phyloP scores from a whole-genome alignment of 495 filamentous ascomycete genomes.

The Penicillium turbatum region DNA sequence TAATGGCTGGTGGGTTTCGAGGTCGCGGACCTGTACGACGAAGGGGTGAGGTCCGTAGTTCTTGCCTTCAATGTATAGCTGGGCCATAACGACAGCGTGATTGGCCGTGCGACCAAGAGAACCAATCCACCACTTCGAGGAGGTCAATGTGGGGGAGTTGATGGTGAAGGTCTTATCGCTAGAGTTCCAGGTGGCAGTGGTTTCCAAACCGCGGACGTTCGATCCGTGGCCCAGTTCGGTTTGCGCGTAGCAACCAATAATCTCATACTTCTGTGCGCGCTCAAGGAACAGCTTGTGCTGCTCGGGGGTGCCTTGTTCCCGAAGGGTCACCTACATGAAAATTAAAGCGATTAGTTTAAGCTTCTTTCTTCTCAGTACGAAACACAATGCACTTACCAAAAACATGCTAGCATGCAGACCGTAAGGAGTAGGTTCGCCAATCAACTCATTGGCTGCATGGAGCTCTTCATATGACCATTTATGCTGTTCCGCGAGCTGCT shows the following conservation, averaged over 20 bases:
- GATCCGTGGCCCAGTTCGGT: conserved; percentile 72
- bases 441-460: conserved; percentile 53
- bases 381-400: conserved; percentile 36
- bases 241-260: conserved; percentile 73
- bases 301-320: conserved; percentile 64
- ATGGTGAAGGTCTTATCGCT: conserved; percentile 66
- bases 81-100: conserved; percentile 71
- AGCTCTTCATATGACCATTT: conserved; percentile 62
- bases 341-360: conserved; percentile 5
- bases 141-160: conserved; percentile 61
- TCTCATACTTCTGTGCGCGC: conserved; percentile 58
- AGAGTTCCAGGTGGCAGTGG: conserved; percentile 65
- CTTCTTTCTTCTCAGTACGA: not conserved
- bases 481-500: conserved; percentile 57
- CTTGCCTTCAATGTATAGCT: conserved; percentile 59
- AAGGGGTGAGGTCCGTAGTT: conserved; percentile 69
- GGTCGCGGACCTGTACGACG: conserved; percentile 66
- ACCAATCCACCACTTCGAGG: conserved; percentile 79
- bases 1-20: conserved; percentile 65
- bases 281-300: conserved; percentile 66
- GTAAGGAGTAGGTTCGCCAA: conserved; percentile 64
- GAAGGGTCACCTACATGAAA: conserved; percentile 53
- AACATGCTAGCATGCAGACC: conserved; percentile 67
- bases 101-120: conserved; percentile 68
- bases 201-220: conserved; percentile 70